Conservation (phyloP, 176 grass and related monocot genomes). For the Oryza rufipogon region DNA sequence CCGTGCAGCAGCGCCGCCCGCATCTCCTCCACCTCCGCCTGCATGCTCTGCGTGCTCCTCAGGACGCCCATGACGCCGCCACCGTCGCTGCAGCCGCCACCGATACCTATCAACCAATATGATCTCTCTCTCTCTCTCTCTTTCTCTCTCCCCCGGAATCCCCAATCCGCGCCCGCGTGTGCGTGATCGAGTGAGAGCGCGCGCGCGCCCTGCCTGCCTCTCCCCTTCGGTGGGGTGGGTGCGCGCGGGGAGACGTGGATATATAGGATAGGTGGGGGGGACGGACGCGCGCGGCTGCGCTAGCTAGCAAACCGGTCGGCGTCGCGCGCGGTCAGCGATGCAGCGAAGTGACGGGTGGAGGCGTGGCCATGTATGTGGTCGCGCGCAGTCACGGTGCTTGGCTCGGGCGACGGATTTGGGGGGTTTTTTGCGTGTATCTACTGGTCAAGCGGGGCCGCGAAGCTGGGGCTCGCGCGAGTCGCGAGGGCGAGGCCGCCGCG, state of each 20-base stretch:
- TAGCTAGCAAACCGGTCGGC: background rate
- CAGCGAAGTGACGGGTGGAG: background rate
- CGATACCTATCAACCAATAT: no score
- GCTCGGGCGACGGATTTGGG: no score
- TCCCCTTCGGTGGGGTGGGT: background rate
- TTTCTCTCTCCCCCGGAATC: no score
- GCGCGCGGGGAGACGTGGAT: slow-evolving; percentile 19
- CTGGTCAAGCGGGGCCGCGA: background rate
- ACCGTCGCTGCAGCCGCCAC: background rate
- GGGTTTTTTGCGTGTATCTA: background rate
- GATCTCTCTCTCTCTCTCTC: no score
- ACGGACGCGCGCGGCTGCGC: background rate
- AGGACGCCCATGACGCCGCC: slow-evolving; percentile 67
- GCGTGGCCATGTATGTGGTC: background rate
- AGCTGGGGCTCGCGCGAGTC: no score
- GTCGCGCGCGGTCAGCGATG: background rate
- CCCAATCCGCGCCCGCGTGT: background rate
- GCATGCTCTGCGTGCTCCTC: slow-evolving; percentile 78
- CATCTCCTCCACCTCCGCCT: slow-evolving; percentile 96
- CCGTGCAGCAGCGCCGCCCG: slow-evolving; percentile 47
- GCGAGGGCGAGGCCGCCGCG: no score
- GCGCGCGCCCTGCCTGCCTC: background rate
- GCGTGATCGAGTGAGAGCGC: background rate
- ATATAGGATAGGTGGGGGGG: slow-evolving; percentile 21
- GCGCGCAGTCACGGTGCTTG: background rate